phyloP scores from a whole-genome alignment of 305 asterid genomes.

The Caryopteris hybrid region DNA sequence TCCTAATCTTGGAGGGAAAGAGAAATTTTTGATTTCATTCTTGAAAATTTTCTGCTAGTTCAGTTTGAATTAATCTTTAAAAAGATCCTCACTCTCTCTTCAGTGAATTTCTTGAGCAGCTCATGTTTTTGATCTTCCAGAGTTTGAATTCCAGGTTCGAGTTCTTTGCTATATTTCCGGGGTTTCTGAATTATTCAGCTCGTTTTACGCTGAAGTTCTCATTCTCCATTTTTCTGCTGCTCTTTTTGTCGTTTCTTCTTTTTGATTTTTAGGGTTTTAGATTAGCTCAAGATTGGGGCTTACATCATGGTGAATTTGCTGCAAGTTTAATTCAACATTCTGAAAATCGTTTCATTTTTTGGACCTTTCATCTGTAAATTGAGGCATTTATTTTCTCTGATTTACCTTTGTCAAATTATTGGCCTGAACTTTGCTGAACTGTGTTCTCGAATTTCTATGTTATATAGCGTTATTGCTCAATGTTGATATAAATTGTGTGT shows the following conservation, averaged over 20 bases:
- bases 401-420: neutral
- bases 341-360: neutral
- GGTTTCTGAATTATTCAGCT: conserved; percentile 2
- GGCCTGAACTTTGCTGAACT: neutral
- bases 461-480: neutral
- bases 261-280: conserved; percentile 25
- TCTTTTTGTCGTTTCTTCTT: neutral
- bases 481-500: neutral
- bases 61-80: conserved; percentile 7
- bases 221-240: conserved; percentile 2
- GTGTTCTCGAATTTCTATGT: neutral
- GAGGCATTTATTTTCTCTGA: neutral
- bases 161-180: conserved; percentile 11
- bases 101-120: conserved; percentile 21
- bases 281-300: conserved; percentile 24
- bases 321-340: neutral
- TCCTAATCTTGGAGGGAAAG: conserved; percentile 60
- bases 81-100: conserved; percentile 9
- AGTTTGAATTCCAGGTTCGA: conserved; percentile 28
- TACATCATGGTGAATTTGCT: conserved; percentile 25
- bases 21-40: conserved; percentile 15
- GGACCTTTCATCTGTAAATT: neutral
- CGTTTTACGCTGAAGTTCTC: conserved; percentile 7
- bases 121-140: conserved; percentile 11
- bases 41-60: neutral